Evolutionary conservation across 2,329 filamentous ascomycete genomes (phyloP).

Genomic region (Thelonectria discophora): DNA sequence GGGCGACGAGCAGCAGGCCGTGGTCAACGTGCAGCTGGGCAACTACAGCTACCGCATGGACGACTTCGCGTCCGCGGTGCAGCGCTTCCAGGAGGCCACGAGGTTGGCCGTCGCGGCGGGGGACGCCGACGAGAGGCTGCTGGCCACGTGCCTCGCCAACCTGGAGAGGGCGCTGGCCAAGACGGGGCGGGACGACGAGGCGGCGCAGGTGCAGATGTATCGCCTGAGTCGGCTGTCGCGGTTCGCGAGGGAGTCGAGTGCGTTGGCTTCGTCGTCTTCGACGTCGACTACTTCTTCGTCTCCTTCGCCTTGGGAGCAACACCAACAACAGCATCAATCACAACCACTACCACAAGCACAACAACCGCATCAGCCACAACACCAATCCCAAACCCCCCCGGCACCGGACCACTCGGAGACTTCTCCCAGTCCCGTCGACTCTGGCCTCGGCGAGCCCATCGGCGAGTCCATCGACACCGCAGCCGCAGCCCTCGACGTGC

Average conservation of each 20-base stretch:
- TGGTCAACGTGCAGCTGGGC: conserved; percentile 45
- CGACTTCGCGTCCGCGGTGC: conserved; percentile 41
- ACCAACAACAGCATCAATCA: no score
- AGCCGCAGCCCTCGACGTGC: conserved; percentile 29
- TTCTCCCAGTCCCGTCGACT: conserved; percentile 29
- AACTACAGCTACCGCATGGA: conserved; percentile 45
- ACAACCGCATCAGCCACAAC: no score
- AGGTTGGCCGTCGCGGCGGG: conserved; percentile 38
- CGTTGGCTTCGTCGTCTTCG: conserved; percentile 32
- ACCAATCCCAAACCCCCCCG: neutral
- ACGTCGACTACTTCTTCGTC: conserved; percentile 14
- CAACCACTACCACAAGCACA: neutral
- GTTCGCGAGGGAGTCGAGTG: conserved; percentile 43
- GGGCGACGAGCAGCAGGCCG: conserved; percentile 44
- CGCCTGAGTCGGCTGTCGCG: conserved; percentile 42
- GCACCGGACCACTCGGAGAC: conserved; percentile 26
- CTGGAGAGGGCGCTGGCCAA: conserved; percentile 43
- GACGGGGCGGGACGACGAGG: conserved; percentile 38
- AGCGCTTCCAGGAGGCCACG: conserved; percentile 44
- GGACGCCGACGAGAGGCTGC: conserved; percentile 45
- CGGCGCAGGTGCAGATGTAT: conserved; percentile 40
- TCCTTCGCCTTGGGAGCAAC: conserved; percentile 5
- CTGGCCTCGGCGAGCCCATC: conserved; percentile 22
- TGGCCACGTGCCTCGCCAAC: conserved; percentile 47
- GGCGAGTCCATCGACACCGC: conserved; percentile 29